Evolutionary conservation across 1,284 basidiomycete species (phyloP).

Genomic region (Heimioporus retisporus): DNA sequence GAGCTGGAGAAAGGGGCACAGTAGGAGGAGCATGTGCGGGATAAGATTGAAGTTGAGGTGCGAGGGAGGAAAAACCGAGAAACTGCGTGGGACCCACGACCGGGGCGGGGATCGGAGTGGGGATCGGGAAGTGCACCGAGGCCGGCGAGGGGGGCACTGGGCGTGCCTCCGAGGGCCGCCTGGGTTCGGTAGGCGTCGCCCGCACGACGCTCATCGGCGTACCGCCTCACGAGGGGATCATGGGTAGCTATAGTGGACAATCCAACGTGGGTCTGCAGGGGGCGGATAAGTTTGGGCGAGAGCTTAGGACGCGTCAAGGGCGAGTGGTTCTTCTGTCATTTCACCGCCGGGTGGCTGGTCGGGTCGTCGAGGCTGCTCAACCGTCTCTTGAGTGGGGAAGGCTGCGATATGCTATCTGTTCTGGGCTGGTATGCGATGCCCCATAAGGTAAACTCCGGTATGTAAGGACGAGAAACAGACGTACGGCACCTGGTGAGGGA

Average conservation of each 20-base stretch:
- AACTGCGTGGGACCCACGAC: not conserved
- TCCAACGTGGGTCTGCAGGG: too few species aligned
- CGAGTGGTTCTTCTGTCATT: too few species aligned
- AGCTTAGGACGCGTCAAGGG: too few species aligned
- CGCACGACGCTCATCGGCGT: not conserved
- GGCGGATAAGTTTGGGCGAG: too few species aligned
- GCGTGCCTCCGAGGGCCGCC: not conserved
- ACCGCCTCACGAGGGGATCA: not conserved
- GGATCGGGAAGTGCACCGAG: too few species aligned
- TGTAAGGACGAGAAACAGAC: too few species aligned
- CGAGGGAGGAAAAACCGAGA: too few species aligned
- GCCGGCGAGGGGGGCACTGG: not conserved
- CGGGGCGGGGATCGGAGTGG: not conserved
- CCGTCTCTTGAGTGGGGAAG: slow-evolving; percentile 25
- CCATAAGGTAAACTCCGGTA: too few species aligned
- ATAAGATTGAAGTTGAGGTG: too few species aligned
- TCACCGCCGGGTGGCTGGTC: not conserved
- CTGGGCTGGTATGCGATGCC: not conserved
- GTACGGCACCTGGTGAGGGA: too few species aligned
- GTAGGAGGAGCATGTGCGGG: too few species aligned
- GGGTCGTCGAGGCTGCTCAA: slow-evolving; percentile 8
- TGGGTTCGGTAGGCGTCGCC: not conserved
- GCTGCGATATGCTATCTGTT: slow-evolving; percentile 18
- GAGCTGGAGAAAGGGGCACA: too few species aligned
- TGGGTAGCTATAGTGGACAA: slow-evolving; percentile 5